A percentile compares a stretch with the other conserved stretches of the same genome.
Evolutionary conservation across 2,329 filamentous ascomycete genomes (phyloP).

Genomic region (Coccinonectria pachysandricola): DNA sequence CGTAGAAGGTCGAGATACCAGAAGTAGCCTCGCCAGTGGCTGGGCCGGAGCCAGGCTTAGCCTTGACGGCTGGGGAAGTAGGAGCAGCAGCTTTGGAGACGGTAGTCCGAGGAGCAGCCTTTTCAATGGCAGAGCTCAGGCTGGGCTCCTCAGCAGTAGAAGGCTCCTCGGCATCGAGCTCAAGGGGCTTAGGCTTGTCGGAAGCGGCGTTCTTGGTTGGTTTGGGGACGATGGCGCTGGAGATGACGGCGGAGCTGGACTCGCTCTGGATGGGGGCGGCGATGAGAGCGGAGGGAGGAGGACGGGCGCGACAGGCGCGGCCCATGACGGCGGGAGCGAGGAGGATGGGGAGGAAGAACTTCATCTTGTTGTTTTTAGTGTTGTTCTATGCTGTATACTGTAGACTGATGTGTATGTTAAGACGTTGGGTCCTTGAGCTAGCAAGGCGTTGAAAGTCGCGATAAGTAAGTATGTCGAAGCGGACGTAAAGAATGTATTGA

Average conservation of each 20-base stretch:
- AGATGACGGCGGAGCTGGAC: conserved; percentile 2
- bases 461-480: no score
- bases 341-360: conserved; percentile 16
- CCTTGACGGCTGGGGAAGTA: conserved; percentile 1
- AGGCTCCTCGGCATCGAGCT: conserved; percentile 1
- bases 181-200: conserved; percentile 2
- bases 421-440: conserved; percentile 8
- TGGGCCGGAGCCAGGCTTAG: conserved; percentile 1
- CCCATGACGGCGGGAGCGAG: conserved; percentile 18
- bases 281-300: conserved; percentile 4
- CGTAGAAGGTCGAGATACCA: conserved; percentile 36
- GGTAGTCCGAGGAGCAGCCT: conserved; percentile 6
- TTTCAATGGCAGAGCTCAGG: conserved; percentile 1
- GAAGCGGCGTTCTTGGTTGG: no score
- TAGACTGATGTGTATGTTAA: conserved; percentile 1
- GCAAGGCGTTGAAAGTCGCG: no score
- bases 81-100: conserved; percentile 6
- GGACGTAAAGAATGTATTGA: no score
- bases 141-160: conserved; percentile 3
- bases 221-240: no score
- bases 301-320: conserved; percentile 12
- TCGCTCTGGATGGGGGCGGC: conserved; percentile 3
- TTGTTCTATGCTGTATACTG: conserved; percentile 4
- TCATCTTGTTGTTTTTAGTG: conserved; percentile 12
- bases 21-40: conserved; percentile 6